Evolutionary conservation across 805 yeast species (phyloP).

Genomic region (Kazachstania psychrophila): DNA sequence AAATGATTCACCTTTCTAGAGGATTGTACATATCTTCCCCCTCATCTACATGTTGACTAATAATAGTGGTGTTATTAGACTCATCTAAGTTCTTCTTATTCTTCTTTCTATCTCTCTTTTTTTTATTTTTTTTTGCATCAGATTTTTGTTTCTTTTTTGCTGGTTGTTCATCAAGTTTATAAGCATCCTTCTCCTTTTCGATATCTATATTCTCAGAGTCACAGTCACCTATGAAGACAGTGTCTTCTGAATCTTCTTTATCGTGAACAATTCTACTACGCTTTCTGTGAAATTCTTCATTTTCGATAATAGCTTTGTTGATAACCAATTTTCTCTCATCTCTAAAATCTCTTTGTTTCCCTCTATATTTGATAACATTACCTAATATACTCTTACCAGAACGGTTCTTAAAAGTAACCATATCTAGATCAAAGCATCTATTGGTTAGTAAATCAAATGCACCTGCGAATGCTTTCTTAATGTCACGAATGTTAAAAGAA

Average conservation of each 20-base stretch:
- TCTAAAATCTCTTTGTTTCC: conserved; percentile 64
- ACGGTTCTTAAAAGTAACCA: conserved; percentile 55
- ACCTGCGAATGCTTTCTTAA: conserved; percentile 81
- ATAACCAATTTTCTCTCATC: conserved; percentile 59
- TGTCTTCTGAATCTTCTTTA: conserved; percentile 13
- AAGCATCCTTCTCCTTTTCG: conserved; percentile 15
- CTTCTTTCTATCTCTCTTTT: conserved; percentile 15
- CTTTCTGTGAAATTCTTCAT: conserved; percentile 26
- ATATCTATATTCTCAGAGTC: conserved; percentile 16
- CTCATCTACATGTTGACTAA: conserved; percentile 7
- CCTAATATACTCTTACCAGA: conserved; percentile 69
- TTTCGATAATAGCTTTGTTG: conserved; percentile 45
- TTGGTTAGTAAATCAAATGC: conserved; percentile 72
- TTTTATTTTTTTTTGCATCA: conserved; percentile 3
- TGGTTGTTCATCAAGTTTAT: conserved; percentile 8
- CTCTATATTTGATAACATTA: conserved; percentile 65
- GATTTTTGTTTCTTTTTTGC: conserved; percentile 12
- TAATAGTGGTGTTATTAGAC: neutral
- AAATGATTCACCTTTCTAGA: neutral
- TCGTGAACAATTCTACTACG: conserved; percentile 20
- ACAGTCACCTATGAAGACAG: conserved; percentile 8
- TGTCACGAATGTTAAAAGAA: conserved; percentile 66
- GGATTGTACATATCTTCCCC: conserved; percentile 22
- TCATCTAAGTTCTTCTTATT: conserved; percentile 1
- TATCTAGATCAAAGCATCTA: conserved; percentile 64